Percentiles rank a stretch among this genome's conserved stretches.
Evolutionary conservation across 331 rosid species (phyloP).

Genomic region (Pyrus hybrid): DNA sequence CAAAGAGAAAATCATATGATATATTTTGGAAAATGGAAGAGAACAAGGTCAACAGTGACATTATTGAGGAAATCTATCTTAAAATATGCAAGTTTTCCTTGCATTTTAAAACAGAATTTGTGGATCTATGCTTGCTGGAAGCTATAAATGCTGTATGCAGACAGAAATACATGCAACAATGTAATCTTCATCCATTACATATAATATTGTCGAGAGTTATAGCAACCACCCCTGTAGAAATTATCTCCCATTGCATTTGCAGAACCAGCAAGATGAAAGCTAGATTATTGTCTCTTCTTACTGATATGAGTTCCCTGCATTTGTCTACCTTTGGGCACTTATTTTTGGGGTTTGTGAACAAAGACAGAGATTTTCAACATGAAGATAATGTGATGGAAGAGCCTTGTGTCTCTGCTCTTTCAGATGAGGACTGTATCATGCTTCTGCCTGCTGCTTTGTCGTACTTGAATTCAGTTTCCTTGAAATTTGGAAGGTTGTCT

Average conservation of each 20-base stretch:
- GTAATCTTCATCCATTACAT: conserved; percentile 46
- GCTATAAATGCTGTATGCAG: conserved; percentile 42
- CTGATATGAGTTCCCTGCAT: conserved; percentile 65
- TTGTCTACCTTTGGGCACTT: conserved; percentile 59
- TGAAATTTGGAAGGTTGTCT: conserved; percentile 40
- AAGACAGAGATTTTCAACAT: conserved; percentile 26
- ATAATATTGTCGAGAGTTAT: conserved; percentile 47
- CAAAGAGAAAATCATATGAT: conserved; percentile 41
- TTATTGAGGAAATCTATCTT: conserved; percentile 56
- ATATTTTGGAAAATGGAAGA: conserved; percentile 53
- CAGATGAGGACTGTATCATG: conserved; percentile 53
- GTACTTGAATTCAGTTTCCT: conserved; percentile 39
- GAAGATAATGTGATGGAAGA: conserved; percentile 22
- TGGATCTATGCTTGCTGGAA: conserved; percentile 68
- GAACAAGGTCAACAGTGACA: conserved; percentile 18
- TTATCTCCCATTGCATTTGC: conserved; percentile 45
- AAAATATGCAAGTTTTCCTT: conserved; percentile 33
- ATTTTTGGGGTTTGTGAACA: conserved; percentile 34
- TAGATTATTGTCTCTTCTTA: conserved; percentile 57
- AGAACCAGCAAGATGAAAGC: conserved; percentile 43
- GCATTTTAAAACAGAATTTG: conserved; percentile 39
- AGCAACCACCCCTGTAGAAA: conserved; percentile 45
- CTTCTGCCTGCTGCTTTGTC: conserved; percentile 69
- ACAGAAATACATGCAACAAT: conserved; percentile 38
- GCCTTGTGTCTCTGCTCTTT: conserved; percentile 24